Evolutionary conservation across 305 asterid species (phyloP).

Genomic region (Solanum chacoense): DNA sequence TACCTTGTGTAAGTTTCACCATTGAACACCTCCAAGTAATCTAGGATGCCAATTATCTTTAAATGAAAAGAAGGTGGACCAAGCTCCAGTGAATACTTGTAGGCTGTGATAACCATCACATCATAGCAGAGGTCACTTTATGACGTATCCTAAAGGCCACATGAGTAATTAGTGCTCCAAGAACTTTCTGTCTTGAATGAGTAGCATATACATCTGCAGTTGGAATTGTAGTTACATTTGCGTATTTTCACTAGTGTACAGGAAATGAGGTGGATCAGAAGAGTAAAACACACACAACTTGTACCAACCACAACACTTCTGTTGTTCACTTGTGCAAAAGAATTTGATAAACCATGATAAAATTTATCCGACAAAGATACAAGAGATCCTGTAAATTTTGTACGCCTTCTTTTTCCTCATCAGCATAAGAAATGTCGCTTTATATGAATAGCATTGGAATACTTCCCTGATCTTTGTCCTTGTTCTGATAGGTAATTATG

Average conservation of each 20-base stretch:
- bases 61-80: slow-evolving; percentile 54
- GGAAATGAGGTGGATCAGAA: neutral
- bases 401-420: slow-evolving; percentile 41
- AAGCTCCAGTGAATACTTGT: slow-evolving; percentile 52
- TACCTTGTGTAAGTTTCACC: slow-evolving; percentile 66
- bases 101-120: slow-evolving; percentile 48
- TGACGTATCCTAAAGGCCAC: slow-evolving; percentile 57
- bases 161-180: slow-evolving; percentile 65
- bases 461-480: slow-evolving; percentile 66
- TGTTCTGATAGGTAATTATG: slow-evolving; percentile 68
- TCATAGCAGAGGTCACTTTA: slow-evolving; percentile 65
- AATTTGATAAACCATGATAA: neutral
- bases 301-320: neutral
- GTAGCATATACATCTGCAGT: neutral
- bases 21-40: neutral
- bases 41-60: slow-evolving; percentile 27
- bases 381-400: neutral
- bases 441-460: neutral
- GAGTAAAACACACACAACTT: neutral
- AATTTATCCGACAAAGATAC: neutral
- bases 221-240: neutral
- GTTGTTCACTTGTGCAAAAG: neutral
- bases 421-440: slow-evolving; percentile 50
- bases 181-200: slow-evolving; percentile 29
- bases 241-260: neutral